These are phyloP conservation scores for Quaeritorhiza haematococci DNA, from an alignment of 371 early-diverging fungal genomes.

Conservation along the genomic window DNA sequence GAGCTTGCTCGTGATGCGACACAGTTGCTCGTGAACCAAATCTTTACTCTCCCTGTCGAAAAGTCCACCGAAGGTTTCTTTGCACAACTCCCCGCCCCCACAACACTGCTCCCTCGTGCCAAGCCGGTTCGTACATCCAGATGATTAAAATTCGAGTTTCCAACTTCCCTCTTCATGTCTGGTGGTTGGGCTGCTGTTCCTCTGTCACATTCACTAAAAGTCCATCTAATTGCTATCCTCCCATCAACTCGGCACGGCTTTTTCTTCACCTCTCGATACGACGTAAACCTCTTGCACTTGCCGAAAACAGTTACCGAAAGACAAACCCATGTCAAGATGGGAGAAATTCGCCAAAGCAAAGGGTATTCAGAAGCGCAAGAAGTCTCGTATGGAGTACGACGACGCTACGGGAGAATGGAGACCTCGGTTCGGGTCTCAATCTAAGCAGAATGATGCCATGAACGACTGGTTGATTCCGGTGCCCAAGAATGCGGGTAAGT, in stretches of 20 bases:
- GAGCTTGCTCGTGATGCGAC: conserved; percentile 74
- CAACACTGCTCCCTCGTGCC: conserved; percentile 74
- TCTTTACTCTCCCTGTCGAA: conserved; percentile 75
- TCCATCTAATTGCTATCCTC: not conserved
- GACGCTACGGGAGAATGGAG: conserved; percentile 82
- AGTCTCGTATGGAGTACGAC: conserved; percentile 78
- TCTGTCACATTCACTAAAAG: not conserved
- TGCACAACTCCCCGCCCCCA: conserved; percentile 72
- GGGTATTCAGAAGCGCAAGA: conserved; percentile 90
- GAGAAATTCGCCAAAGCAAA: conserved; percentile 98
- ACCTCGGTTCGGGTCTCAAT: conserved; percentile 90
- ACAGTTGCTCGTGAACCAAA: conserved; percentile 82
- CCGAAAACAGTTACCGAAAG: conserved; percentile 62
- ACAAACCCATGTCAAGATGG: conserved; percentile 92
- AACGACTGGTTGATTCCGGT: conserved; percentile 91
- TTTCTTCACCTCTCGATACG: conserved; percentile 3
- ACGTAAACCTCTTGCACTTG: conserved; percentile 8
- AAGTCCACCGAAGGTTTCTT: conserved; percentile 71
- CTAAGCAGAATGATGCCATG: conserved; percentile 59
- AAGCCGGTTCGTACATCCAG: conserved; percentile 55
- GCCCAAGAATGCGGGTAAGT: conserved; percentile 56
- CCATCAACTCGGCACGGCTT: not conserved
- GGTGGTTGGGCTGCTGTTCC: conserved; percentile 5
- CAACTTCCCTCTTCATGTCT: not conserved
- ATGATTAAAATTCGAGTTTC: not conserved